Evolutionary conservation across 257 asterid genomes (phyloP).

Genomic region (Scutellaria galericulata): DNA sequence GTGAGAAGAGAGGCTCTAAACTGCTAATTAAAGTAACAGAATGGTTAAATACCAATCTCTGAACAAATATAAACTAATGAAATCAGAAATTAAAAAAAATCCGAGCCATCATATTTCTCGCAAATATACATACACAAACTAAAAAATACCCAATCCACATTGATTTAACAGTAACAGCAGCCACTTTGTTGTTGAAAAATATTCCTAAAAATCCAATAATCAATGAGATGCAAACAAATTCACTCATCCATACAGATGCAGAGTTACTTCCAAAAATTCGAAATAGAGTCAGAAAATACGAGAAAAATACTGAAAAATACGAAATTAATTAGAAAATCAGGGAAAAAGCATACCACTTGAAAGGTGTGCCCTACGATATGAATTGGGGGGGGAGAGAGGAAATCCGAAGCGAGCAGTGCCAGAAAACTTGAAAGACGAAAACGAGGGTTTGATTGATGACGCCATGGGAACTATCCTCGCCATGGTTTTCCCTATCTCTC

Average conservation of each 20-base stretch:
- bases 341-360: slow-evolving; percentile 48
- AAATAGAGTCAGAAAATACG: slow-evolving; percentile 15
- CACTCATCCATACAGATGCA: slow-evolving; percentile 5
- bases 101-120: background rate
- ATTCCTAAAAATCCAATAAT: slow-evolving; percentile 18
- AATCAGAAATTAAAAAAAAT: background rate
- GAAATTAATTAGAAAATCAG: background rate
- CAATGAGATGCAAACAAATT: slow-evolving; percentile 17
- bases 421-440: slow-evolving; percentile 62
- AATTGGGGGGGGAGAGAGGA: slow-evolving; percentile 41
- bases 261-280: background rate
- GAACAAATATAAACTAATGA: background rate
- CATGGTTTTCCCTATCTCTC: slow-evolving; percentile 38
- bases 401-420: slow-evolving; percentile 49
- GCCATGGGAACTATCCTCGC: slow-evolving; percentile 90
- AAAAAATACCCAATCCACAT: background rate
- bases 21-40: background rate
- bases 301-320: background rate
- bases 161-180: background rate
- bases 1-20: background rate
- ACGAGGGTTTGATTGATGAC: slow-evolving; percentile 77
- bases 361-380: slow-evolving; percentile 47
- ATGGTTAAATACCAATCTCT: background rate
- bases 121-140: too few relatives aligned
- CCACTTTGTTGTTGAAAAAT: slow-evolving; percentile 23